These are phyloP conservation scores for Theobroma grandiflorum DNA, from an alignment of 441 rosid species.

Conservation along the genomic window DNA sequence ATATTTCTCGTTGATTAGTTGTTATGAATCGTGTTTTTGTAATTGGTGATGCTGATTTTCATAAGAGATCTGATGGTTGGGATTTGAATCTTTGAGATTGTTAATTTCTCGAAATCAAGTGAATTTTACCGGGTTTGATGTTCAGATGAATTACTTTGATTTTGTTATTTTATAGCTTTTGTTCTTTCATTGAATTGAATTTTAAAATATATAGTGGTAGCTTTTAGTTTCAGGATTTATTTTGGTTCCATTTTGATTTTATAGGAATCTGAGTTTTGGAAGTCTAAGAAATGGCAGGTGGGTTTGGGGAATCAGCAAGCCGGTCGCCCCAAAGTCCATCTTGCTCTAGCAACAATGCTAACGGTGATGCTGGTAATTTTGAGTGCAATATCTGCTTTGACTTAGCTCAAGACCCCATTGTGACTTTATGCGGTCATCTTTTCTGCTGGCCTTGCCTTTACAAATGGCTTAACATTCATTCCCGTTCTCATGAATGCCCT, in stretches of 20 bases:
- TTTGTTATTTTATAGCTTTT: not conserved
- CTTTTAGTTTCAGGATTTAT: not conserved
- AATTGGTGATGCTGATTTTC: not conserved
- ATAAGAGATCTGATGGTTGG: not conserved
- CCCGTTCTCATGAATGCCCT: conserved; percentile 77
- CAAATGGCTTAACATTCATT: conserved; percentile 86
- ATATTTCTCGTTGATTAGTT: not conserved
- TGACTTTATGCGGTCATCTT: conserved; percentile 91
- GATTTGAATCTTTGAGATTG: not conserved
- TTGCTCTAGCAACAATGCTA: conserved; percentile 53
- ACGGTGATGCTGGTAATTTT: conserved; percentile 66
- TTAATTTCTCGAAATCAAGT: not conserved
- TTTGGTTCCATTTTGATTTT: conserved; percentile 2
- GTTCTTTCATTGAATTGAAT: not conserved
- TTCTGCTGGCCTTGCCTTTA: conserved; percentile 99
- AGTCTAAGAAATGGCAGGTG: conserved; percentile 56
- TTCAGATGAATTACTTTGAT: not conserved
- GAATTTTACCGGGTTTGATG: not conserved
- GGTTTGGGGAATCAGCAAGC: conserved; percentile 75
- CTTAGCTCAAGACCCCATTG: conserved; percentile 90
- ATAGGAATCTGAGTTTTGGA: conserved; percentile 41
- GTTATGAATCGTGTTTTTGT: not conserved
- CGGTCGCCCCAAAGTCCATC: conserved; percentile 59
- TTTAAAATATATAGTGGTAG: not conserved
- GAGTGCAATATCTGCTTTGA: conserved; percentile 97